Evolutionary conservation across 257 asterid genomes (phyloP).

Genomic region (Paulownia fortunei): DNA sequence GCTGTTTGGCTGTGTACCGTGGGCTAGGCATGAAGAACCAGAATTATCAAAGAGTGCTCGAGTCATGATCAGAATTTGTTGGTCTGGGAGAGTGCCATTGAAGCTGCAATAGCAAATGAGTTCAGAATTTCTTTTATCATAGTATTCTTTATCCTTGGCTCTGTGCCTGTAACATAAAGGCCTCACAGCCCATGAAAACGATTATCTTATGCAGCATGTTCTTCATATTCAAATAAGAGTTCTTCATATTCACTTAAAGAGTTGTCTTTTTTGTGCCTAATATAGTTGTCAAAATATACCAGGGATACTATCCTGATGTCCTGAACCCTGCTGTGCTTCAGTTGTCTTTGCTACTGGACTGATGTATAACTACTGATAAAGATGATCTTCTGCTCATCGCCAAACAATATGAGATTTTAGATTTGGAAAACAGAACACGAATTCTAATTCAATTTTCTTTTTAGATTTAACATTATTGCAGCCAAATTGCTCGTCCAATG

Average conservation of each 20-base stretch:
- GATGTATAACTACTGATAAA: background rate
- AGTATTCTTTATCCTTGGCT: constrained; percentile 16
- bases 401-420: background rate
- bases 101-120: background rate
- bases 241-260: background rate
- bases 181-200: constrained; percentile 8
- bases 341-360: no score
- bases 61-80: background rate
- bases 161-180: constrained; percentile 8
- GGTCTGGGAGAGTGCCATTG: constrained; percentile 23
- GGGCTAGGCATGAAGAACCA: no score
- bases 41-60: background rate
- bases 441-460: no score
- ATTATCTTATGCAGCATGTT: background rate
- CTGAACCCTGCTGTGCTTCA: background rate
- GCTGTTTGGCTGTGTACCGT: no score
- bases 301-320: no score
- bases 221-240: background rate
- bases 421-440: no score
- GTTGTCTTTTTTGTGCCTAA: background rate
- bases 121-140: constrained; percentile 10
- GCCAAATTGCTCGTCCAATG: no score
- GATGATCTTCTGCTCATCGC: background rate
- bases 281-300: background rate
- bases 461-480: no score